A percentile compares a stretch with the other conserved stretches of the same genome.
Conservation (phyloP, 2,329 filamentous ascomycete species). For the Sporothrix pseudoabietina region DNA sequence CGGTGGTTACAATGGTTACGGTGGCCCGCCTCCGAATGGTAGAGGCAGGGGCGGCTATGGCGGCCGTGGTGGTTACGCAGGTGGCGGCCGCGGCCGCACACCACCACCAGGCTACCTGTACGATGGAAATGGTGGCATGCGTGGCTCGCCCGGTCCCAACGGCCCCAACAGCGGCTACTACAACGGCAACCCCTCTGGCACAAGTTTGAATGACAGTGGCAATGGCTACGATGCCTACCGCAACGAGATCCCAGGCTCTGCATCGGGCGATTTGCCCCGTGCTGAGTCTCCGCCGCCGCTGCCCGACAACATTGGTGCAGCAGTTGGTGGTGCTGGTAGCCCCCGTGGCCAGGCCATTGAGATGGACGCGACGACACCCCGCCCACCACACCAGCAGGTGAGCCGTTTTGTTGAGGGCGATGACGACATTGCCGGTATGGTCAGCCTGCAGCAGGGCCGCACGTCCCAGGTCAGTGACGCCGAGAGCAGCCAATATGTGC, state of each 20-base stretch:
- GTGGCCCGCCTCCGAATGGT: slow-evolving; percentile 43
- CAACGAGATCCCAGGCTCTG: slow-evolving; percentile 41
- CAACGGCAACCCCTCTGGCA: slow-evolving; percentile 43
- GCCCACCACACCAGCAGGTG: slow-evolving; percentile 50
- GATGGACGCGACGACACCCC: slow-evolving; percentile 72
- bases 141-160: slow-evolving; percentile 44
- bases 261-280: slow-evolving; percentile 53
- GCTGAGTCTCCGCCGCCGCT: slow-evolving; percentile 67
- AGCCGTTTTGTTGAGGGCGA: slow-evolving; percentile 64
- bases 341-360: slow-evolving; percentile 69
- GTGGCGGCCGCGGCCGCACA: slow-evolving; percentile 44
- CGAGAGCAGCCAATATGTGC: slow-evolving; percentile 52
- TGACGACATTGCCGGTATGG: slow-evolving; percentile 72
- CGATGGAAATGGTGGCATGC: slow-evolving; percentile 39
- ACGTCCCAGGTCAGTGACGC: slow-evolving; percentile 18
- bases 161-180: slow-evolving; percentile 42
- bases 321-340: slow-evolving; percentile 13
- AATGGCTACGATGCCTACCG: slow-evolving; percentile 49
- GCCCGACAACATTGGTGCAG: slow-evolving; percentile 45
- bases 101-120: slow-evolving; percentile 52
- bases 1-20: slow-evolving; percentile 38
- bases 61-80: slow-evolving; percentile 43
- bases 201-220: slow-evolving; percentile 43
- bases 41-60: slow-evolving; percentile 43
- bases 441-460: slow-evolving; percentile 65